Conservation (phyloP, 805 yeast genomes). For the Schwanniomyces vanrijiae region DNA sequence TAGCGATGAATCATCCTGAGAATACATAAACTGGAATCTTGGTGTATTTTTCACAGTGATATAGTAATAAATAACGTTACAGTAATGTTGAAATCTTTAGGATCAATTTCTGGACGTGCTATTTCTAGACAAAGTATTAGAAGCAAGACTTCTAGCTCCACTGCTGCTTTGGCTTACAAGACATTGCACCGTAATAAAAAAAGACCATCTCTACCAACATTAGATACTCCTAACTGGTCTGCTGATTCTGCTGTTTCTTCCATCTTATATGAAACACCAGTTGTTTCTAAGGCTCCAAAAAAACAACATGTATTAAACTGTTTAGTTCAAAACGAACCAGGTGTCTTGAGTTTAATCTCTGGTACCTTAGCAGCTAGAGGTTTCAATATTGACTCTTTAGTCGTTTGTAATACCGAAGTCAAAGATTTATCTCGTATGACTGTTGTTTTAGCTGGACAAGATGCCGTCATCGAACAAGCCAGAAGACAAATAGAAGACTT, state of each 20-base stretch:
- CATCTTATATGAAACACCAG: conserved; percentile 88
- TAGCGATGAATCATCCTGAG: conserved; percentile 2
- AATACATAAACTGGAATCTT: not conserved
- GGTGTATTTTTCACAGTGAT: not conserved
- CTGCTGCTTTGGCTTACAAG: conserved; percentile 94
- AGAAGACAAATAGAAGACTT: conserved; percentile 96
- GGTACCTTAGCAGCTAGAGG: conserved; percentile 98
- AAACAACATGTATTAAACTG: conserved; percentile 93
- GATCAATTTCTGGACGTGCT: conserved; percentile 4
- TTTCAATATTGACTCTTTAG: conserved; percentile 95
- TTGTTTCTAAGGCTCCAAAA: conserved; percentile 57
- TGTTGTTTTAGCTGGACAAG: conserved; percentile 89
- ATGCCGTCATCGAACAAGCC: conserved; percentile 96
- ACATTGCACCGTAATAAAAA: conserved; percentile 81
- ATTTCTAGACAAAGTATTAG: conserved; percentile 11
- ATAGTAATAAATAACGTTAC: not conserved
- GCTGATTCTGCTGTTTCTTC: conserved; percentile 97
- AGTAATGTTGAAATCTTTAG: not conserved
- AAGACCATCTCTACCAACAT: conserved; percentile 88
- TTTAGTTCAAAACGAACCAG: conserved; percentile 97
- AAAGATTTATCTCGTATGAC: conserved; percentile 96
- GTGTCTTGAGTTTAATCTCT: conserved; percentile 89
- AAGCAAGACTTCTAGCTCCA: conserved; percentile 56
- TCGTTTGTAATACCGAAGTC: conserved; percentile 95
- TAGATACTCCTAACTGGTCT: conserved; percentile 92